Evolutionary conservation across 2,329 filamentous ascomycete species (phyloP).

Genomic region (Curvularia eragrostidis): DNA sequence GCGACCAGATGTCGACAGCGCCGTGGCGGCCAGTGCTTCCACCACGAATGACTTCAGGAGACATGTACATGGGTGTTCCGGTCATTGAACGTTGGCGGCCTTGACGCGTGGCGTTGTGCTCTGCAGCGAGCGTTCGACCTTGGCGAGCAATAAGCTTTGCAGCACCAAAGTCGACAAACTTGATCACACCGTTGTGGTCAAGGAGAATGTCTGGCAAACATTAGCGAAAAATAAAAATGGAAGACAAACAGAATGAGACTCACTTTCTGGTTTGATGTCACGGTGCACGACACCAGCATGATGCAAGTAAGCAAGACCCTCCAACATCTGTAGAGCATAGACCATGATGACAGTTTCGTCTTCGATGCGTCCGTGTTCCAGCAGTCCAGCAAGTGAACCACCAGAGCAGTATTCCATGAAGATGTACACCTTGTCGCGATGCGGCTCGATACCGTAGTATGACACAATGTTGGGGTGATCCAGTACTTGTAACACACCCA

Average conservation of each 20-base stretch:
- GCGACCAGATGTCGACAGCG: conserved; percentile 92
- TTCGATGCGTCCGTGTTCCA: conserved; percentile 96
- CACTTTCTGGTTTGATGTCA: conserved; percentile 97
- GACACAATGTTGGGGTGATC: conserved; percentile 98
- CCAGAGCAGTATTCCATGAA: conserved; percentile 99
- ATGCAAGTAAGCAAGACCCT: conserved; percentile 92
- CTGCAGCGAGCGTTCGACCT: conserved; percentile 80
- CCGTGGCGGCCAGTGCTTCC: conserved; percentile 74
- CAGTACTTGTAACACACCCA: conserved; percentile 92
- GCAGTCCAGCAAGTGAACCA: conserved; percentile 83
- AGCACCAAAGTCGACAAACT: conserved; percentile 98
- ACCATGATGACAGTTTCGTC: conserved; percentile 98
- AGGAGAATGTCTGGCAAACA: conserved; percentile 75
- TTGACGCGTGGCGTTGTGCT: conserved; percentile 60
- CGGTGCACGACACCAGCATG: conserved; percentile 91
- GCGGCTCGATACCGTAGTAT: conserved; percentile 97
- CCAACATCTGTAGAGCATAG: conserved; percentile 90
- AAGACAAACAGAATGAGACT: conserved; percentile 50
- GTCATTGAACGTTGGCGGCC: conserved; percentile 85
- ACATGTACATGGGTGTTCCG: conserved; percentile 99
- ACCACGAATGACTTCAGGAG: conserved; percentile 95
- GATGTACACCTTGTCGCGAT: conserved; percentile 99
- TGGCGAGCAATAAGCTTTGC: conserved; percentile 96
- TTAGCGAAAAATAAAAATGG: background rate
- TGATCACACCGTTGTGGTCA: conserved; percentile 97